Conservation (phyloP, 257 asterid species). For the Voacanga thouarsii region DNA sequence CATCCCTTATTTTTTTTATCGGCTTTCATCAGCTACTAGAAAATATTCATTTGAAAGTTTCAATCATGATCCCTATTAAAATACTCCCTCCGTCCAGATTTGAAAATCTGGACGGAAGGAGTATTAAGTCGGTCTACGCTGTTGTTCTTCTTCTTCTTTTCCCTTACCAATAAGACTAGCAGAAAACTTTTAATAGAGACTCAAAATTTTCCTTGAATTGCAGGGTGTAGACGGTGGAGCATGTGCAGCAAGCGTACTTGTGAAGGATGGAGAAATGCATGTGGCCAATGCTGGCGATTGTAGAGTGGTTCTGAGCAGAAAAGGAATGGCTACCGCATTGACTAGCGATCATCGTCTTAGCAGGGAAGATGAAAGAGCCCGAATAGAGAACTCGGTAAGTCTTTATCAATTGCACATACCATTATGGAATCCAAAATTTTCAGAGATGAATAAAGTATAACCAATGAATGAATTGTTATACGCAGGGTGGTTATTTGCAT, state of each 20-base stretch:
- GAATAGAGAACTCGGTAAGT: constrained; percentile 41
- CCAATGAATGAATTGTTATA: too few species aligned
- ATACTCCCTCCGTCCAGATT: not conserved
- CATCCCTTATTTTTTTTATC: not conserved
- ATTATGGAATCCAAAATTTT: not conserved
- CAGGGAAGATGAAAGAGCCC: constrained; percentile 42
- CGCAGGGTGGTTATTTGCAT: constrained; percentile 44
- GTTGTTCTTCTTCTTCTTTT: not conserved
- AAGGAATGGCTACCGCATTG: constrained; percentile 35
- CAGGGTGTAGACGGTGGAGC: constrained; percentile 50
- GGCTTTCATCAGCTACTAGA: not conserved
- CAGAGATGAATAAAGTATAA: not conserved
- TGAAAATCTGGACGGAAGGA: too few species aligned
- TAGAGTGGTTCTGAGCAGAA: constrained; percentile 40
- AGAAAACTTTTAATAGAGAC: not conserved
- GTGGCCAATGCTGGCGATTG: constrained; percentile 50
- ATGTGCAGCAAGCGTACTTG: constrained; percentile 46
- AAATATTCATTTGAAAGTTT: constrained; percentile 4
- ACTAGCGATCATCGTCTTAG: constrained; percentile 46
- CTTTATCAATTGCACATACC: not conserved
- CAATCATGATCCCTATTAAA: not conserved
- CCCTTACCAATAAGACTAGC: not conserved
- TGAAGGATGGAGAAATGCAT: constrained; percentile 44
- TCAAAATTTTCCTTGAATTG: not conserved
- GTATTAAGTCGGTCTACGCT: too few species aligned